These are phyloP conservation scores for Penicillium cataractarum DNA, from an alignment of 495 filamentous ascomycete genomes.

Conservation along the genomic window DNA sequence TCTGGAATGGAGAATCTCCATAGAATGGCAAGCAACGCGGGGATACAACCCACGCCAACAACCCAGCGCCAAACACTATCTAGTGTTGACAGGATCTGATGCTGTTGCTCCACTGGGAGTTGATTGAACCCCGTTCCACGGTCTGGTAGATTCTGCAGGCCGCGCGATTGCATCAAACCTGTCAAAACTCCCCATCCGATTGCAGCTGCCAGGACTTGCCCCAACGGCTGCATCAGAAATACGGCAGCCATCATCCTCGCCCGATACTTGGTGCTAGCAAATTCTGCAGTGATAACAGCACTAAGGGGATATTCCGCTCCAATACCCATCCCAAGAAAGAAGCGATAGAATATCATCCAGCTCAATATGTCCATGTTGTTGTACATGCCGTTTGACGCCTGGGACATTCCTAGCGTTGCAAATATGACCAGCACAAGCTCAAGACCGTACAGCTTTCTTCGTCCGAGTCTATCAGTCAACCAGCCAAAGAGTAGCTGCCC, in stretches of 20 bases:
- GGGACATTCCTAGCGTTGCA: constrained; percentile 46
- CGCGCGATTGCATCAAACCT: constrained; percentile 9
- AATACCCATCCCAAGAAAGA: constrained; percentile 43
- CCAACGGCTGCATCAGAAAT: constrained; percentile 60
- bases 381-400: constrained; percentile 30
- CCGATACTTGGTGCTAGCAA: constrained; percentile 52
- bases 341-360: constrained; percentile 54
- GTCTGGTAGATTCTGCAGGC: not conserved
- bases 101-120: constrained; percentile 14
- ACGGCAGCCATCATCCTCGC: constrained; percentile 61
- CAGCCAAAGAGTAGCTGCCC: constrained; percentile 59
- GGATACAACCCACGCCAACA: constrained; percentile 55
- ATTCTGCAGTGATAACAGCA: constrained; percentile 61
- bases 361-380: constrained; percentile 52
- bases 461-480: constrained; percentile 56
- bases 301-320: constrained; percentile 52
- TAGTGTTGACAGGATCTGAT: constrained; percentile 13
- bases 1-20: constrained; percentile 59
- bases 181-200: constrained; percentile 26
- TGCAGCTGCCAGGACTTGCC: constrained; percentile 52
- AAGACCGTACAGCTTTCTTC: constrained; percentile 58
- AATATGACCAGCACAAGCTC: constrained; percentile 57
- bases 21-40: constrained; percentile 55
- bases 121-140: constrained; percentile 1
- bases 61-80: constrained; percentile 55